Base-by-base conservation (phyloP, 495 filamentous ascomycete species). In the Tuber brumale region DNA sequence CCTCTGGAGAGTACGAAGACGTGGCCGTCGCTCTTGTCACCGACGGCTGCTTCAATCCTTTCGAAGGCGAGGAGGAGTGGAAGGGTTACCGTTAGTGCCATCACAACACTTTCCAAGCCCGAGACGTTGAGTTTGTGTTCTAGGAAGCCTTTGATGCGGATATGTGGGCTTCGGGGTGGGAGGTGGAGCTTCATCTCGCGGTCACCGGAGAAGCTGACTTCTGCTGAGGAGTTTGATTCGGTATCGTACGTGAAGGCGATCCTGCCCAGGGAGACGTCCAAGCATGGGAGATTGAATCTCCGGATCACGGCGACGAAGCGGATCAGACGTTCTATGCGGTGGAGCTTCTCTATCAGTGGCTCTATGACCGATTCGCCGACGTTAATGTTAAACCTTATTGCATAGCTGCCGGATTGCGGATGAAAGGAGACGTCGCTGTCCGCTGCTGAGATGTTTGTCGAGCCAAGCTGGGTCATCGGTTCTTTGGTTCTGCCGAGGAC, bases 121-220 rank as follows among this genome's bases (percentile, higher is more conserved):
- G 75, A 71, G 1, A 86, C 78, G 82, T 94, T 94, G 72, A 95
- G 84, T 51, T 88, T 85, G 27, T 85, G 85, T 10, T 87, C 88
- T 19, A 97, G 85, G 43, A 88, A 85, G 73, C 92, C 89, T 48
- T 89, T 85, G 31, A 94, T 90, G 23, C 92, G 89, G 69, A 91
- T 86, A 82, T 97, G 94, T 0, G 94, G 94, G 77, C 93, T 97
- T 21, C 86, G 86, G 35, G 81, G 81, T 35, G 91, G 88, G 37
- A 98, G 85, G 19, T 80, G 75, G 18, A 93, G 77, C n/a, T 84
- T 77, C 81, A 89, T 86, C 7, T 78, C 39, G 3, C 44, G 44
- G 41, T 76, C 72, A 12, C 74, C 74, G 9, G 77, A 71, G 71
- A 71, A 71, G 31, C 71, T 66, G 27, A 78, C 76, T 45, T 83